These are phyloP conservation scores for Farysia itapuensis DNA, from an alignment of 1,284 basidiomycete genomes.

Conservation along the genomic window DNA sequence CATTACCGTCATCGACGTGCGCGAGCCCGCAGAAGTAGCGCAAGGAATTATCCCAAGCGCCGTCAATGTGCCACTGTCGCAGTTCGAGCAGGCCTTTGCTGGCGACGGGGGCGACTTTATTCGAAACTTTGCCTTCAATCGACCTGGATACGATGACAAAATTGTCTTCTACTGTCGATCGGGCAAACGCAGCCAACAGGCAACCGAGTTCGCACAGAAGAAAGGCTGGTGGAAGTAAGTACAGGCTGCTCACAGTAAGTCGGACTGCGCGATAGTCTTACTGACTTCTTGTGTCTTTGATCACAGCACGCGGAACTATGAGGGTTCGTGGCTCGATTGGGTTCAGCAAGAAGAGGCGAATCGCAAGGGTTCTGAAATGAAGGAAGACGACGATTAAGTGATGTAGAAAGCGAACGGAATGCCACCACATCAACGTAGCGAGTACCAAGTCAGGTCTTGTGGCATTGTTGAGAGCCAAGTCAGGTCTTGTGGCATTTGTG, in stretches of 20 bases:
- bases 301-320: constrained; percentile 77
- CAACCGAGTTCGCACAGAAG: constrained; percentile 78
- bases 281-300: no score
- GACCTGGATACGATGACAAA: constrained; percentile 75
- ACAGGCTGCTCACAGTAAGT: no score
- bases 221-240: constrained; percentile 82
- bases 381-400: constrained; percentile 55
- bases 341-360: constrained; percentile 64
- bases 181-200: constrained; percentile 79
- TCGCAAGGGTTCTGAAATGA: constrained; percentile 33
- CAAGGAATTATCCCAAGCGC: constrained; percentile 94
- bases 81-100: constrained; percentile 71
- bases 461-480: no score
- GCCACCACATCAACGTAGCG: no score
- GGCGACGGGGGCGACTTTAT: constrained; percentile 60
- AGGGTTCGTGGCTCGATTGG: constrained; percentile 93
- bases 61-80: constrained; percentile 87
- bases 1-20: constrained; percentile 68
- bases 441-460: no score
- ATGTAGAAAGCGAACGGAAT: no score
- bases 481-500: no score
- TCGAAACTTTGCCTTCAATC: constrained; percentile 74
- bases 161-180: constrained; percentile 92
- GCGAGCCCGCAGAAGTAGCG: constrained; percentile 88
- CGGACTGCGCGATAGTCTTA: no score